A percentile compares a stretch with the other conserved stretches of the same genome.
Conservation (phyloP, 192 early-diverging fungal species). For the Rhizoclosmatium globosum region DNA sequence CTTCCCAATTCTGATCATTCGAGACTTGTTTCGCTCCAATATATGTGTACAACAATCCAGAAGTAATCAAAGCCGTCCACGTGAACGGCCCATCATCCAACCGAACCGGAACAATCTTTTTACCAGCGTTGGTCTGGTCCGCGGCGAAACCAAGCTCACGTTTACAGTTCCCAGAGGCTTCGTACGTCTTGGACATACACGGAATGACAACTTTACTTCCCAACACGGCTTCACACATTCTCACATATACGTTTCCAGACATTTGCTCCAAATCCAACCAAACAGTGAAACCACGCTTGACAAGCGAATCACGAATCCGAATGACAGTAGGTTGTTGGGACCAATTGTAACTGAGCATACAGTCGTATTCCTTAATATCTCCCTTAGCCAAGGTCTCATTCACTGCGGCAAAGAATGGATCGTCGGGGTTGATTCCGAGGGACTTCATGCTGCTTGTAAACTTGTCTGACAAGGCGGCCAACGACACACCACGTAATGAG, state of each 20-base stretch:
- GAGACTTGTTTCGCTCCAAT: slow-evolving; percentile 22
- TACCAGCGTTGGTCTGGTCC: slow-evolving; percentile 43
- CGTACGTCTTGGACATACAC: slow-evolving; percentile 44
- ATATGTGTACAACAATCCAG: slow-evolving; percentile 43
- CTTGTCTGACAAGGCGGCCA: not conserved
- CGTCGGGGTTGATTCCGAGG: slow-evolving; percentile 30
- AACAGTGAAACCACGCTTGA: slow-evolving; percentile 22
- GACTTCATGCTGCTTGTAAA: slow-evolving; percentile 8
- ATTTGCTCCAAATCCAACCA: slow-evolving; percentile 46
- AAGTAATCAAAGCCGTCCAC: slow-evolving; percentile 50
- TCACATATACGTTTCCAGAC: slow-evolving; percentile 50
- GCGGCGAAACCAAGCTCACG: slow-evolving; percentile 50
- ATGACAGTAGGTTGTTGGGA: slow-evolving; percentile 11
- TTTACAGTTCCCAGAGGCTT: slow-evolving; percentile 49
- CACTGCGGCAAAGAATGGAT: slow-evolving; percentile 38
- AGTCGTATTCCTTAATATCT: slow-evolving; percentile 24
- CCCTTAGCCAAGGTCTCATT: slow-evolving; percentile 11
- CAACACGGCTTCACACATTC: slow-evolving; percentile 49
- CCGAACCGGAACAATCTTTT: slow-evolving; percentile 50
- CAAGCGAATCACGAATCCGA: slow-evolving; percentile 17
- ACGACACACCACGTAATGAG: slow-evolving; percentile 12
- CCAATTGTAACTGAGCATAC: slow-evolving; percentile 42
- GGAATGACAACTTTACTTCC: slow-evolving; percentile 40
- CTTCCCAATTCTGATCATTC: slow-evolving; percentile 20
- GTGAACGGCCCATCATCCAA: slow-evolving; percentile 48